Evolutionary conservation across 768 basidiomycete genomes (phyloP), one percentile per base, ranked within the genome.

Genomic region (Lentinula sp.): DNA sequence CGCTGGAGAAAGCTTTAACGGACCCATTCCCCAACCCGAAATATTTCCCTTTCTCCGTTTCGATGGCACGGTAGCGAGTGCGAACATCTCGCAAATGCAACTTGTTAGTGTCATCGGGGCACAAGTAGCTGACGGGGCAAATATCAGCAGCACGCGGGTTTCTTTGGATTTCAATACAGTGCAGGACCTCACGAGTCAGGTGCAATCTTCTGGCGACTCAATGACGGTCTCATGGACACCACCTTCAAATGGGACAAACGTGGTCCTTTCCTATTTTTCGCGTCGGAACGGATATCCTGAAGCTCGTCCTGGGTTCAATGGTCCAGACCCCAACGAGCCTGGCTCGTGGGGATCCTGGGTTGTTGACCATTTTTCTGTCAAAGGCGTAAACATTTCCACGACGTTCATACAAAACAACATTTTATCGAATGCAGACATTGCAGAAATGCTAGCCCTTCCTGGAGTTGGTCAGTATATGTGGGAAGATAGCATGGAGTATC

Each of bases 301-400:
- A 54, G 64, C 62, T 42, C 57, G 60, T 42, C 20, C 57, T 20
- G 64, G 64, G 6, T 61, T 65, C 57, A 55, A 63, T 33, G 62
- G 64, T 23, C 58, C 64, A 1, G 41, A 52, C 20, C 23, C 43
- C 12, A 45, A 61, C 52, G 15, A 59, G n/a, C 64, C 64, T 13
- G 64, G 64, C 33, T 65, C 64, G 0, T 65, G 64, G 64, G 64
- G 64, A 0, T 63, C 62, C 2, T 65, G 59, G 59, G 64, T 65
- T 1, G 64, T 65, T n/a, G 64, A 65, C 41, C 64, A 65, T 39
- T 65, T 63, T 35, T 63, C 62, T 18, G 12, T 56, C 7, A 58
- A 63, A 35, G 64, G 64, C 16, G 64, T 61, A 45, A 58, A 65
- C 3, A 59, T 65, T 3, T 58, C 64, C 2, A 61, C 59, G 8